phyloP scores from a whole-genome alignment of 306 rosid genomes.

The Cicer pinnatifidum region DNA sequence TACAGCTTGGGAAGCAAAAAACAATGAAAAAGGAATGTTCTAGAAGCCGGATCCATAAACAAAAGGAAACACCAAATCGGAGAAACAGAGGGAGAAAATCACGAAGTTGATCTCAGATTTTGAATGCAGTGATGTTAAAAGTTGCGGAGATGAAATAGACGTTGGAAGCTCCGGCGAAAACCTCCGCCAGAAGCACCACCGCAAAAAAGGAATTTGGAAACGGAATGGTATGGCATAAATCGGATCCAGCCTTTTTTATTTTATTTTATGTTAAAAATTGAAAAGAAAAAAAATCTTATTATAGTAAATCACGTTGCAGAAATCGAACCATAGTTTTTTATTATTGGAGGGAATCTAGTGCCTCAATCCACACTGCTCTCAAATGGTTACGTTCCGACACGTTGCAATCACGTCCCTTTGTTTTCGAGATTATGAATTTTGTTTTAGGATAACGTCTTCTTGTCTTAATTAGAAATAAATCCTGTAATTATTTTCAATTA shows the following conservation, averaged over 20 bases:
- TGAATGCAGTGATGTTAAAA: background rate
- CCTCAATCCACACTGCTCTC: constrained; percentile 19
- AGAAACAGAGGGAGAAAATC: constrained; percentile 45
- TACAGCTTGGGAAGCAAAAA: constrained; percentile 11
- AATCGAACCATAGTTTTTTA: constrained; percentile 29
- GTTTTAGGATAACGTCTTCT: background rate
- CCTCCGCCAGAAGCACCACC: constrained; percentile 43
- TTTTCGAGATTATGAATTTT: background rate
- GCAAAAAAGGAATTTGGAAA: background rate
- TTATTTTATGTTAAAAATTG: background rate
- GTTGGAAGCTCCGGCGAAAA: constrained; percentile 6
- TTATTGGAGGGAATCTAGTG: constrained; percentile 44
- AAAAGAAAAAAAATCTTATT: constrained; percentile 18
- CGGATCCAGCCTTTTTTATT: constrained; percentile 48
- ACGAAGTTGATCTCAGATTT: constrained; percentile 19
- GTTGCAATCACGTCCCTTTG: constrained; percentile 7
- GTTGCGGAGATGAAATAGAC: constrained; percentile 19
- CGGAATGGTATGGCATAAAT: constrained; percentile 37
- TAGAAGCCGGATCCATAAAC: constrained; percentile 50
- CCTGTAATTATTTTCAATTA: too few relatives aligned
- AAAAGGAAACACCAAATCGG: constrained; percentile 31
- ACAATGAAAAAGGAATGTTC: constrained; percentile 32
- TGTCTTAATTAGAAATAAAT: background rate
- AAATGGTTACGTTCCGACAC: background rate
- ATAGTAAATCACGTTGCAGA: constrained; percentile 36